Conservation (phyloP, 176 grass and related monocot species). For the Poa pratensis region DNA sequence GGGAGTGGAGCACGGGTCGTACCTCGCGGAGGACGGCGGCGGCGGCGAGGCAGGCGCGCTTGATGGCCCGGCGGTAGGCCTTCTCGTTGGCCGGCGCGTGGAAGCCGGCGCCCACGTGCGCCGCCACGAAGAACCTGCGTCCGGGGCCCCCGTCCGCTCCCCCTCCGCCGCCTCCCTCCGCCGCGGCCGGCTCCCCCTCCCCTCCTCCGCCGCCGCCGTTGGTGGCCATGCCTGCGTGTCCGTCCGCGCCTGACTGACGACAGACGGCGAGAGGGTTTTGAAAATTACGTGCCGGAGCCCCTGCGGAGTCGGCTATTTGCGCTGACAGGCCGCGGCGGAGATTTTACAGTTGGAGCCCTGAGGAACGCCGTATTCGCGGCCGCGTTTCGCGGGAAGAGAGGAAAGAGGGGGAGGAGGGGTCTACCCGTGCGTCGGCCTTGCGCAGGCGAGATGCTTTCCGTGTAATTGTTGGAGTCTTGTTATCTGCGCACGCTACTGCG, state of each 20-base stretch:
- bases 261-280: not conserved
- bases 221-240: constrained; percentile 12
- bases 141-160: constrained; percentile 23
- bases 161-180: not conserved
- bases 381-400: not conserved
- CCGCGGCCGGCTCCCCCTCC: constrained; percentile 23
- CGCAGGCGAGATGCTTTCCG: not conserved
- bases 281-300: not conserved
- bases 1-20: too few relatives aligned
- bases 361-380: not conserved
- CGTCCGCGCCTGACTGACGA: not conserved
- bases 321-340: rapidly evolving
- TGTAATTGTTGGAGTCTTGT: too few relatives aligned
- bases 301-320: not conserved
- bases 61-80: constrained; percentile 72
- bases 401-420: not conserved
- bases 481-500: too few relatives aligned
- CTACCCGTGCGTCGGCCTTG: too few relatives aligned
- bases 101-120: constrained; percentile 89
- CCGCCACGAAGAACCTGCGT: constrained; percentile 68
- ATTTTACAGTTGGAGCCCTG: not conserved
- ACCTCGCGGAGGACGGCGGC: constrained; percentile 70
- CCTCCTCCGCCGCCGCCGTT: not conserved
- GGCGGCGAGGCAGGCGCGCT: constrained; percentile 77
- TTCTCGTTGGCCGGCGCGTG: constrained; percentile 81